phyloP scores from a whole-genome alignment of 306 rosid genomes.

The Vicia sativa region DNA sequence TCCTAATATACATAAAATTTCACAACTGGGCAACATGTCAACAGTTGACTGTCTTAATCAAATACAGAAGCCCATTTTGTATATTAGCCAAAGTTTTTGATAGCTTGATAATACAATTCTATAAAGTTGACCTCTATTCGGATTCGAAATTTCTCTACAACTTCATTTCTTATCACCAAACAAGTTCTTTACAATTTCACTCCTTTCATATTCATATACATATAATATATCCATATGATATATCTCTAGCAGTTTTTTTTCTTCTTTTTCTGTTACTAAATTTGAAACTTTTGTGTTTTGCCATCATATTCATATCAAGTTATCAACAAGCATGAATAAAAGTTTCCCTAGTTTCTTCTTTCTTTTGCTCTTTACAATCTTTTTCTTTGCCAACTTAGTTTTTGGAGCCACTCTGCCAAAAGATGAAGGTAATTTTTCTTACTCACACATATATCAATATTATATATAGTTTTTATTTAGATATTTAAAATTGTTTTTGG shows the following conservation, averaged over 20 bases:
- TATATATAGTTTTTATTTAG: not conserved
- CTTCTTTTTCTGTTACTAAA: not conserved
- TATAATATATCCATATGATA: not conserved
- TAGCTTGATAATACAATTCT: not conserved
- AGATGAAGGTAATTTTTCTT: constrained; percentile 26
- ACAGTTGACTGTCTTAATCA: not conserved
- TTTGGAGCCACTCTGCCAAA: constrained; percentile 1
- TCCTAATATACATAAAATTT: not conserved
- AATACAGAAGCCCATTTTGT: not conserved
- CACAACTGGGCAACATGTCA: not conserved
- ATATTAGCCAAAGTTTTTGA: not conserved
- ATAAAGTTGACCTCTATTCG: not conserved
- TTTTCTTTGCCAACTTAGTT: constrained; percentile 2
- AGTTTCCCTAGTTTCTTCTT: not conserved
- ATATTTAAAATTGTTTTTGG: not conserved
- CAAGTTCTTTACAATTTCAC: not conserved
- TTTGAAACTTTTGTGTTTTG: not conserved
- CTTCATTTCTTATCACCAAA: not conserved
- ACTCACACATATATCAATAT: not conserved
- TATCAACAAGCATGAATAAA: not conserved
- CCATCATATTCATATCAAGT: not conserved
- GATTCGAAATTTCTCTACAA: not conserved
- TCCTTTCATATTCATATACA: not conserved
- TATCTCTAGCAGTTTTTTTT: not conserved
- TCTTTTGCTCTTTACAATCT: not conserved